A percentile compares a stretch with the other conserved stretches of the same genome.
phyloP scores from a whole-genome alignment of 352 stramenopile species.

The Pythium folliculosum region DNA sequence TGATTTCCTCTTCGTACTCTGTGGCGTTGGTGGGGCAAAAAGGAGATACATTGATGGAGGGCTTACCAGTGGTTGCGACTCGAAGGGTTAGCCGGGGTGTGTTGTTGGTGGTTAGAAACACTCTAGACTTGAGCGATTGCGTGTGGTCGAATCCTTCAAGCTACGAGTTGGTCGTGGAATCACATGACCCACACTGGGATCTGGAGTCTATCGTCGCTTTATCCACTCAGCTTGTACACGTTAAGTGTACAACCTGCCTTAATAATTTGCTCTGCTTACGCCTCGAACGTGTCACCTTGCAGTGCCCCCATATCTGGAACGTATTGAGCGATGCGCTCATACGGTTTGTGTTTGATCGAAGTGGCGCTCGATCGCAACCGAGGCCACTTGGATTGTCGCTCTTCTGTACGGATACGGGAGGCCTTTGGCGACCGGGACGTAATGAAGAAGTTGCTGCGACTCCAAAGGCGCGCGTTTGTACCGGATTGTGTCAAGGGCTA shows the following conservation, averaged over 20 bases:
- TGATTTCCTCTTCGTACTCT: too few species aligned
- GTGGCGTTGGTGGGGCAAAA: too few species aligned
- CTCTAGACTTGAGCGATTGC: too few species aligned
- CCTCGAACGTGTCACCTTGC: not conserved
- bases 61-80: too few species aligned
- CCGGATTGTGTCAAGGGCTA: too few species aligned
- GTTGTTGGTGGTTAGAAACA: too few species aligned
- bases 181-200: too few species aligned
- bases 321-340: not conserved
- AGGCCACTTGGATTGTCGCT: not conserved
- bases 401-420: not conserved
- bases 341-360: not conserved
- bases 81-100: too few species aligned
- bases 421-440: not conserved
- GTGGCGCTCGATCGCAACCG: not conserved
- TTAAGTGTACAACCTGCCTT: not conserved
- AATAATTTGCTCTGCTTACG: not conserved
- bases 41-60: too few species aligned
- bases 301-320: not conserved
- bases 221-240: not conserved
- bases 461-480: not conserved
- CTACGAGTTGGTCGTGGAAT: too few species aligned
- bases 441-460: not conserved
- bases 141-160: too few species aligned
- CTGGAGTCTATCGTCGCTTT: not conserved